Evolutionary conservation across 2,329 filamentous ascomycete genomes (phyloP), one percentile per base, ranked within the genome.

Genomic region (Alternaria atra): DNA sequence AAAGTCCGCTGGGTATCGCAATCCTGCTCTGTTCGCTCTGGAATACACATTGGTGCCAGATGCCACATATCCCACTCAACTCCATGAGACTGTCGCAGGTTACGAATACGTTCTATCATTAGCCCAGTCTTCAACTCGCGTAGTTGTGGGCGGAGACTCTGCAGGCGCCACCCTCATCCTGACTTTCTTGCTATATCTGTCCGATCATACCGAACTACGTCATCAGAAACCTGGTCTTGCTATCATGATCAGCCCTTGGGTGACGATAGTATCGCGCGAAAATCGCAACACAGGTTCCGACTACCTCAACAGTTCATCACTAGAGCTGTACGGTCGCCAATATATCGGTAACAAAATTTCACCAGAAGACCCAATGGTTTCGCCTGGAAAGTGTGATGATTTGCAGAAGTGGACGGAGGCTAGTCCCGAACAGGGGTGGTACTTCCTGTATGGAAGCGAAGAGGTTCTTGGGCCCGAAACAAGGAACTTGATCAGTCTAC

Each of bases 21-120:
- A 94, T 71, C 92, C 92, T 0, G 90, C 91, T 23, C 85, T 95
- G 4, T 93, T 95, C 72, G 88, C 90, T 1, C 82, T 95, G 5
- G 91, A 95, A 61, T 95, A 95, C 74, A 92, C 90, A 0, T 83
- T 96, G 1, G 91, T 93, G 0, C 91, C 91, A 1, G 90, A 93
- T 66, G 84, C 86, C 13, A 84, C 84, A 10, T 94, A 91, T 70
- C 92, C 92, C 2, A 87, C 84, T 2, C 92, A 95, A 77, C 80
- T 94, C 10, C 83, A 90, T 44, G 87, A 96, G 79, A 86, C 88
- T 0, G 77, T 91, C 5, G 83, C 85, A 48, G 92, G 89, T 1
- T 95, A 94, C 77, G 85, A 87, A 63, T 88, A 93, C 70, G 85
- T 91, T 7, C 80, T 93, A 2, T 84, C 85, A 6, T 81, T 86